These are phyloP conservation scores for Mycena alexandri DNA, from an alignment of 768 basidiomycete genomes.

Conservation along the genomic window DNA sequence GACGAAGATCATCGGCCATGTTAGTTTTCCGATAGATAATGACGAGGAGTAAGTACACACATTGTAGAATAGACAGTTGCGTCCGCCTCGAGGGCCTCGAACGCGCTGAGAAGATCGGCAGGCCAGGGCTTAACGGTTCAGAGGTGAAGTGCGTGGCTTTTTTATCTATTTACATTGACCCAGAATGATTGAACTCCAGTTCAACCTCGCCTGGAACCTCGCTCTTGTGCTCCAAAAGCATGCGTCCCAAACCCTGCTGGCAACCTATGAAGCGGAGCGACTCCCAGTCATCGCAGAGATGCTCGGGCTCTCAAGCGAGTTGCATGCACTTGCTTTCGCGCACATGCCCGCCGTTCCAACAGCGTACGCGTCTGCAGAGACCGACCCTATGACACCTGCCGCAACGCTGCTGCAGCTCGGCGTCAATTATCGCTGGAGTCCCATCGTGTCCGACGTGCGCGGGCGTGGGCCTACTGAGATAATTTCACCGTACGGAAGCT, in stretches of 20 bases:
- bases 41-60: neutral
- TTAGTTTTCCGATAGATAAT: too few species aligned
- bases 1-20: conserved; percentile 22
- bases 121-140: conserved; percentile 48
- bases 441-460: conserved; percentile 58
- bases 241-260: conserved; percentile 39
- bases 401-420: conserved; percentile 57
- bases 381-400: conserved; percentile 33
- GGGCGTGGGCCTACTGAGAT: too few species aligned
- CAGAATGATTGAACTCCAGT: neutral
- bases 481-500: neutral
- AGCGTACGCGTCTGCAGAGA: conserved; percentile 14
- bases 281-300: conserved; percentile 47
- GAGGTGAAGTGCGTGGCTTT: too few species aligned
- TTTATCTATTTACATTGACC: too few species aligned
- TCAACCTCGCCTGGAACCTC: conserved; percentile 50
- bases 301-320: conserved; percentile 26
- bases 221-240: conserved; percentile 41
- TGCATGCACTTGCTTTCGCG: neutral
- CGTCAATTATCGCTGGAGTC: conserved; percentile 67
- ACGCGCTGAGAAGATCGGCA: conserved; percentile 37
- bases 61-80: conserved; percentile 43
- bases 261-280: conserved; percentile 45
- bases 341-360: conserved; percentile 32
- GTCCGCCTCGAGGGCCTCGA: conserved; percentile 42